Evolutionary conservation across 1,284 basidiomycete species (phyloP).

Genomic region (Apiotrichum siamense): DNA sequence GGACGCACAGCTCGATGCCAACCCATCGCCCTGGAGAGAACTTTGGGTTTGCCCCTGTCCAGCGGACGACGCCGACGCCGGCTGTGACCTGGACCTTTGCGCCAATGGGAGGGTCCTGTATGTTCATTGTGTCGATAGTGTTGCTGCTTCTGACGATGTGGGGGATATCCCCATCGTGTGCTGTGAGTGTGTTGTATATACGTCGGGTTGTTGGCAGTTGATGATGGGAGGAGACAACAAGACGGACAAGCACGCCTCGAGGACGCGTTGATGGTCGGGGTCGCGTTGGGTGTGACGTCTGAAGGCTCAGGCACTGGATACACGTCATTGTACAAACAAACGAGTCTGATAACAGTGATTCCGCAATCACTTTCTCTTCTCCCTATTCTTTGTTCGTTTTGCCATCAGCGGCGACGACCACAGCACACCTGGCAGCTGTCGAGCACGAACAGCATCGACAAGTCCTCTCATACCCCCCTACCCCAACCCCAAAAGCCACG

Average conservation of each 20-base stretch:
- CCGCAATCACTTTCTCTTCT: no score
- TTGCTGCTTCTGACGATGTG: no score
- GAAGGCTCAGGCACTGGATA: no score
- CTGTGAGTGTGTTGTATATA: neutral
- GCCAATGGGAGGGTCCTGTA: constrained; percentile 37
- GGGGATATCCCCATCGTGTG: constrained; percentile 2
- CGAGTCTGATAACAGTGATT: no score
- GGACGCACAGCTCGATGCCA: constrained; percentile 75
- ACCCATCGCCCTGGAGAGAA: constrained; percentile 92
- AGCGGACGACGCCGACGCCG: constrained; percentile 79
- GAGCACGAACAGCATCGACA: neutral
- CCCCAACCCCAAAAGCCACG: neutral
- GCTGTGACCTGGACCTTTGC: constrained; percentile 62
- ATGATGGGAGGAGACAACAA: neutral
- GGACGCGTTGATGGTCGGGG: no score
- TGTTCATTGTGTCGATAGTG: constrained; percentile 25
- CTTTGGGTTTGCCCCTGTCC: constrained; percentile 69
- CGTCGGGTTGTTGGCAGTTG: neutral
- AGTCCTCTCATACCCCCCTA: neutral
- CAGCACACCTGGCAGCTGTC: no score
- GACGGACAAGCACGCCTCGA: neutral
- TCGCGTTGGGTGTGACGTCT: no score
- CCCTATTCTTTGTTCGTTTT: no score
- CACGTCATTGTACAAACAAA: no score
- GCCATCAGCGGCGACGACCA: neutral